Evolutionary conservation across 805 yeast species (phyloP).

Genomic region (Candida morakotiae): DNA sequence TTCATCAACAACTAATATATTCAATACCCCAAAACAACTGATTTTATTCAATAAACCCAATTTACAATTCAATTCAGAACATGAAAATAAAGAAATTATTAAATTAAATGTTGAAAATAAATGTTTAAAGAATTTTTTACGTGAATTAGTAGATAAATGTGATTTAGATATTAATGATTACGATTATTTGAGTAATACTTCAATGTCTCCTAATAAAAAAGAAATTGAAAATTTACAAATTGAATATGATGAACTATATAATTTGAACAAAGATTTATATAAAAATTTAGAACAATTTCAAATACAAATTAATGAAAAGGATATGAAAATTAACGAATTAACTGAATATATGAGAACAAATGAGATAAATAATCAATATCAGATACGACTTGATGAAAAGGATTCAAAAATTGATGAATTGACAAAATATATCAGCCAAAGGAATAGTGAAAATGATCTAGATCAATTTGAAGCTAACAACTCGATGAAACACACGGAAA

Average conservation of each 20-base stretch:
- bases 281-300: constrained; percentile 32
- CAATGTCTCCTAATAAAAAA: not conserved
- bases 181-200: not conserved
- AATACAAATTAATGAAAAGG: constrained; percentile 25
- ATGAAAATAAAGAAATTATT: constrained; percentile 30
- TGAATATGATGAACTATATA: constrained; percentile 31
- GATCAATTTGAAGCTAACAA: too few species aligned
- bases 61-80: constrained; percentile 16
- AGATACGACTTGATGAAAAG: too few species aligned
- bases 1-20: not conserved
- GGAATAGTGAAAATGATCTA: too few species aligned
- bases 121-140: constrained; percentile 37
- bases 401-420: constrained; percentile 17
- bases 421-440: constrained; percentile 11
- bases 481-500: too few species aligned
- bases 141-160: constrained; percentile 26
- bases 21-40: not conserved
- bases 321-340: constrained; percentile 13
- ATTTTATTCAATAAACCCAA: constrained; percentile 3
- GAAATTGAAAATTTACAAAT: constrained; percentile 8
- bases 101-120: constrained; percentile 36
- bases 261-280: constrained; percentile 36
- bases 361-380: too few species aligned
- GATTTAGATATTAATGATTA: not conserved
- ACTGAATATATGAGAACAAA: constrained; percentile 12